Base-by-base conservation (phyloP, 768 basidiomycete species). In the Rhodotorula toruloides region DNA sequence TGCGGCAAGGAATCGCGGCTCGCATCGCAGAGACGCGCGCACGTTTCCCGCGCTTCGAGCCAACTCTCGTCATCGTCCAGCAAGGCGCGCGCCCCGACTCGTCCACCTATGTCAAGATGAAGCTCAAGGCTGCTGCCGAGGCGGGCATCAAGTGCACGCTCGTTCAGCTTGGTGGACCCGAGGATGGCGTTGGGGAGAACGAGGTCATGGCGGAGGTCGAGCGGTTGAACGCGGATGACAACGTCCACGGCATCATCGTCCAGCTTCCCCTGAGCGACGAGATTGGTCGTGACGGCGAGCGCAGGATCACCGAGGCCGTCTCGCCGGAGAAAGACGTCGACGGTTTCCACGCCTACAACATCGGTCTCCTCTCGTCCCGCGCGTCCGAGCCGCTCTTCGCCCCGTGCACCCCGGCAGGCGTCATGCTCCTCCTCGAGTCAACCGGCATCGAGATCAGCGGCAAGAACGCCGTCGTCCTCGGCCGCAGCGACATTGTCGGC, bases 271-370 rank as follows among this genome's bases (percentile, higher is more conserved):
- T 99, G 3, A 88, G 89, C 17, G 83, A 86, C 34, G 89, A 92
- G 67, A 84, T 97, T 65, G 83, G 82, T 40, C 76, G 87, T 12
- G 89, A 88, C 39, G 91, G 86, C 31, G 93, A 96, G 77, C 87
- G 91, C 58, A 82, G 82, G 32, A 88, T 99, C 58, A 97, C 92
- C n/a, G 94, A 98, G 78, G 87, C 90, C 17, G 86, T 99, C 65
- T 88, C 86, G 65, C 91, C 91, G 25, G 84, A 87, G 77, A 99
- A 99, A 80, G 96, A 99, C 73, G 88, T 99, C 66, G 96, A 99
- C 78, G 96, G 94, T 34, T 99, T 99, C 82, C 91, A 97, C 80
- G 91, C 94, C 9, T 93, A 94, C 79, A 99, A 98, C 79, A 96
- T 98, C 68, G 94, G 96, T 22, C 88, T 91, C 73, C 83, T 99